phyloP scores from a whole-genome alignment of 371 early-diverging fungal species.

The Thermomucor indicae-seudaticae region DNA sequence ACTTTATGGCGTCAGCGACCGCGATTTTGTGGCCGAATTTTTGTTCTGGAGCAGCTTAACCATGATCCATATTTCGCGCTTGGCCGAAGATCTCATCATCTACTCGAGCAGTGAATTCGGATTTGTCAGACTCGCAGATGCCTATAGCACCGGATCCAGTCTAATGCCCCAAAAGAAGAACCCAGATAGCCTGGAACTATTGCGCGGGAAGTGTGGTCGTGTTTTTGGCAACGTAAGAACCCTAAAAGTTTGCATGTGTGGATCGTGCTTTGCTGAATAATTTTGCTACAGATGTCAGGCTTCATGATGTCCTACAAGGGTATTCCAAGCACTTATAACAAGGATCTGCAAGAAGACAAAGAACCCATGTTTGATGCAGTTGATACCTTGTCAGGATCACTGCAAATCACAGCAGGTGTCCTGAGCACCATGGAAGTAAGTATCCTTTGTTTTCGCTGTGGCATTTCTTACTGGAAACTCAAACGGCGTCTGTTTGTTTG shows the following conservation, averaged over 20 bases:
- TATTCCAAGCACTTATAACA: conserved; percentile 96
- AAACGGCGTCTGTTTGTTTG: too few species aligned
- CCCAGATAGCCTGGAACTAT: conserved; percentile 92
- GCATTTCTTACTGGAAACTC: too few species aligned
- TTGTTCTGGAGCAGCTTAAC: conserved; percentile 86
- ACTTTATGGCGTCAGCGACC: conserved; percentile 87
- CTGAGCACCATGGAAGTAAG: conserved; percentile 79
- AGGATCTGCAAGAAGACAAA: conserved; percentile 98
- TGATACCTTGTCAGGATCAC: conserved; percentile 82
- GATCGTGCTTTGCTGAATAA: neutral
- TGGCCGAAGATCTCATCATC: conserved; percentile 93
- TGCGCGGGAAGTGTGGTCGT: conserved; percentile 95
- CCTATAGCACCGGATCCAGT: conserved; percentile 95
- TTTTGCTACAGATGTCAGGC: conserved; percentile 66
- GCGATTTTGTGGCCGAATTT: conserved; percentile 96
- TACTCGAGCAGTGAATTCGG: conserved; percentile 92
- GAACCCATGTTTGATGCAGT: conserved; percentile 95
- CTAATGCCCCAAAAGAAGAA: conserved; percentile 99
- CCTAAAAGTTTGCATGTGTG: neutral
- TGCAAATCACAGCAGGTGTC: conserved; percentile 90
- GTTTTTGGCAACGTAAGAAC: conserved; percentile 83
- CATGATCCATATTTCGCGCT: conserved; percentile 89
- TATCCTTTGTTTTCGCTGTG: too few species aligned
- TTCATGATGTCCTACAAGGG: conserved; percentile 98
- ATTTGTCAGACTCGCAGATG: conserved; percentile 89